Conservation (phyloP, 176 grass and related monocot genomes). For the Microstegium vimineum region DNA sequence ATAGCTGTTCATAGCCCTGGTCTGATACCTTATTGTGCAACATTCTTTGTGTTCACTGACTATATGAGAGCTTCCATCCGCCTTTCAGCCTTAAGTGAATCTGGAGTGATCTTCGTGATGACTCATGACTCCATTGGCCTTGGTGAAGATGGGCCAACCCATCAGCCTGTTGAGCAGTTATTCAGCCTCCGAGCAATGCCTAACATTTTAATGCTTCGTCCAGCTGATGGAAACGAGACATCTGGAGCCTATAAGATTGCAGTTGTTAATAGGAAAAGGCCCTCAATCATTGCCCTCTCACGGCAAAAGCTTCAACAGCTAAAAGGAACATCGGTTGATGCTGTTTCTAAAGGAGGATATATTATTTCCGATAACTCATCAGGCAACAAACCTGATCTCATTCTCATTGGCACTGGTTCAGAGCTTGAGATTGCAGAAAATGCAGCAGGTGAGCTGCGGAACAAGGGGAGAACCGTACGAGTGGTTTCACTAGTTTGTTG, state of each 20-base stretch:
- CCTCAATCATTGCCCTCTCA: slow-evolving; percentile 45
- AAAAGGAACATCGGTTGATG: slow-evolving; percentile 32
- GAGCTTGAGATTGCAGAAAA: slow-evolving; percentile 56
- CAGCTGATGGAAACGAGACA: slow-evolving; percentile 59
- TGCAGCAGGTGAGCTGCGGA: slow-evolving; percentile 38
- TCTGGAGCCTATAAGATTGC: slow-evolving; percentile 42
- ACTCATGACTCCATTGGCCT: slow-evolving; percentile 67
- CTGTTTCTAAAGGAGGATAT: slow-evolving; percentile 50
- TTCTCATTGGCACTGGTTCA: slow-evolving; percentile 52
- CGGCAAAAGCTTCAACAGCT: slow-evolving; percentile 52
- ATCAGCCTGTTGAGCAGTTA: slow-evolving; percentile 59
- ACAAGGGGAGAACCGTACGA: slow-evolving; percentile 20
- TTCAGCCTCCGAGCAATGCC: slow-evolving; percentile 59
- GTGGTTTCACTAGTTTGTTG: slow-evolving; percentile 64
- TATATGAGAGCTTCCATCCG: slow-evolving; percentile 66
- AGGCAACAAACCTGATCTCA: slow-evolving; percentile 44
- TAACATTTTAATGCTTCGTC: slow-evolving; percentile 51
- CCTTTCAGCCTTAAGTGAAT: slow-evolving; percentile 46
- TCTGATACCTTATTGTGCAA: slow-evolving; percentile 55
- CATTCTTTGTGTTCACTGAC: slow-evolving; percentile 63
- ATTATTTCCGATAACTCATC: slow-evolving; percentile 44
- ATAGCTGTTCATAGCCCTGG: slow-evolving; percentile 52
- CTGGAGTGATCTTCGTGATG: slow-evolving; percentile 57
- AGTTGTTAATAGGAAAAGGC: slow-evolving; percentile 42
- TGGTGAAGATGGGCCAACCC: slow-evolving; percentile 61